These are phyloP conservation scores for Gymnopilus junonius DNA, from an alignment of 768 basidiomycete genomes.

Conservation along the genomic window DNA sequence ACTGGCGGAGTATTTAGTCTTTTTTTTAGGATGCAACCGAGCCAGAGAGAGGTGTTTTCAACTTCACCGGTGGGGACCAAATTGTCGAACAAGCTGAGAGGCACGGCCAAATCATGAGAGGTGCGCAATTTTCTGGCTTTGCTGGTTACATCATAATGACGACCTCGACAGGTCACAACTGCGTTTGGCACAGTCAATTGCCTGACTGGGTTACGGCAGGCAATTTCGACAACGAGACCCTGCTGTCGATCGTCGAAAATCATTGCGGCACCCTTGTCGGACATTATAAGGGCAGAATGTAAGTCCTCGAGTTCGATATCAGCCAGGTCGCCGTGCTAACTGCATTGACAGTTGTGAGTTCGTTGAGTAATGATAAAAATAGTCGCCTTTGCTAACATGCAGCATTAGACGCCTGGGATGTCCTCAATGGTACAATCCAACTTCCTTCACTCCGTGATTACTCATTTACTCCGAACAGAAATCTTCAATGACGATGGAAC, in stretches of 20 bases:
- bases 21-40: conserved; percentile 54
- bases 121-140: conserved; percentile 16
- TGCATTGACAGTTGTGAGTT: conserved; percentile 9
- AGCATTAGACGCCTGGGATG: conserved; percentile 50
- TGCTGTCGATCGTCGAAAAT: conserved; percentile 48
- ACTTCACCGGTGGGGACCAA: conserved; percentile 48
- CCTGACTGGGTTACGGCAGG: conserved; percentile 52
- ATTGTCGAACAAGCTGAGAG: conserved; percentile 48
- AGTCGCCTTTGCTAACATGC: neutral
- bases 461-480: conserved; percentile 3
- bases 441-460: neutral
- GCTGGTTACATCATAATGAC: neutral
- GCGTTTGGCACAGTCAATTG: conserved; percentile 58
- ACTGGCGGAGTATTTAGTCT: neutral
- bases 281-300: conserved; percentile 59
- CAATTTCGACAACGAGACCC: conserved; percentile 43
- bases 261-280: conserved; percentile 55
- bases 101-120: conserved; percentile 52
- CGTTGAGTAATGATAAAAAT: neutral
- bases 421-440: conserved; percentile 48
- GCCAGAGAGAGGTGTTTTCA: conserved; percentile 49
- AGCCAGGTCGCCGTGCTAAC: neutral
- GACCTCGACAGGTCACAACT: conserved; percentile 40
- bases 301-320: conserved; percentile 5
- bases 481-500: conserved; percentile 64